Percentiles rank a stretch among this genome's conserved stretches.
Evolutionary conservation across 2,329 filamentous ascomycete species (phyloP).

Genomic region (Alternaria atra): DNA sequence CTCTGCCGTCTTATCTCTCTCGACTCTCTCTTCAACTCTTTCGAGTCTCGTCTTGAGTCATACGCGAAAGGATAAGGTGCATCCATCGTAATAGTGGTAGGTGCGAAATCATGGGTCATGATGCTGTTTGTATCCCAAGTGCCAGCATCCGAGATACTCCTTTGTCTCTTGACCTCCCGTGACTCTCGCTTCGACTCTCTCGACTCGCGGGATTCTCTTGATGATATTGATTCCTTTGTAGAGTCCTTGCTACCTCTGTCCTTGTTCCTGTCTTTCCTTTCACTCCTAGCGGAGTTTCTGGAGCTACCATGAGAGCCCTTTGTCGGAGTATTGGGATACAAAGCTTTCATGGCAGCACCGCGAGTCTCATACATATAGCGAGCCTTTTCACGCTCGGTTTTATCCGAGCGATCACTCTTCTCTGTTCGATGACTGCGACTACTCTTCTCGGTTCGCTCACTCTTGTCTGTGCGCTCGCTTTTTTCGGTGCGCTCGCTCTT

Average conservation of each 20-base stretch:
- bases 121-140: conserved; percentile 40
- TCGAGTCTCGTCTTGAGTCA: conserved; percentile 16
- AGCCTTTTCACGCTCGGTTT: conserved; percentile 34
- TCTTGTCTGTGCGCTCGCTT: conserved; percentile 30
- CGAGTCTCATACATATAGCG: conserved; percentile 47
- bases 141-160: conserved; percentile 32
- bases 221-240: conserved; percentile 25
- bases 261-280: conserved; percentile 29
- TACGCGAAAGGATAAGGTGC: conserved; percentile 9
- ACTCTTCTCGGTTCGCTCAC: conserved; percentile 22
- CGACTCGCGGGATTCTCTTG: conserved; percentile 16
- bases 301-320: conserved; percentile 26
- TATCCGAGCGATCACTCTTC: conserved; percentile 31
- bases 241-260: conserved; percentile 26
- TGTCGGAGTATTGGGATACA: conserved; percentile 47
- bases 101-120: conserved; percentile 23
- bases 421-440: conserved; percentile 20
- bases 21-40: conserved; percentile 17
- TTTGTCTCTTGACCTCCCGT: conserved; percentile 15
- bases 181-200: conserved; percentile 16
- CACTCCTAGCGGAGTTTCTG: conserved; percentile 27
- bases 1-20: conserved; percentile 13
- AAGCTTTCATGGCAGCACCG: conserved; percentile 50
- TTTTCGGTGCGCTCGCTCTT: conserved; percentile 26
- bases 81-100: conserved; percentile 27